These are phyloP conservation scores for Chrysanthemum makinoi DNA, from an alignment of 129 eudicot species.

Conservation along the genomic window DNA sequence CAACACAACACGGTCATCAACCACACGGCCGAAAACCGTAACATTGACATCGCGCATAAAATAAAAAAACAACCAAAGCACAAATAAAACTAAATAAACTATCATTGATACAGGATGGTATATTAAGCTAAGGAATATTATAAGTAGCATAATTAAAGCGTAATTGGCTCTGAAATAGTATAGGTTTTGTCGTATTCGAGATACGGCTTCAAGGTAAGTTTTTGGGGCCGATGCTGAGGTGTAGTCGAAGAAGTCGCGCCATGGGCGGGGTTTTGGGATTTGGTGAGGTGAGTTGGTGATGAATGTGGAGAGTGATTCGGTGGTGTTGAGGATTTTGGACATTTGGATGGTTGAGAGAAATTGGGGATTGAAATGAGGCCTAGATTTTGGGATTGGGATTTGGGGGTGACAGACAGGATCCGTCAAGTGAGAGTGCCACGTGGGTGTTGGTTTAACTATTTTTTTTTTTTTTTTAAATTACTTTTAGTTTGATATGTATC, in stretches of 20 bases:
- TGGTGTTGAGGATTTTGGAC: too few relatives aligned
- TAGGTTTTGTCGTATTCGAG: conserved; percentile 54
- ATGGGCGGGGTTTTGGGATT: conserved; percentile 61
- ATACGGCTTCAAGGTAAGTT: conserved; percentile 46
- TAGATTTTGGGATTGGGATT: too few relatives aligned
- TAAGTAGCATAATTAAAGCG: conserved; percentile 41
- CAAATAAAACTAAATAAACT: conserved; percentile 44
- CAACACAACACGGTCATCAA: conserved; percentile 64
- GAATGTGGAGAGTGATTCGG: too few relatives aligned
- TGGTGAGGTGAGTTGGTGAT: too few relatives aligned
- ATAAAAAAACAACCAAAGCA: conserved; percentile 56
- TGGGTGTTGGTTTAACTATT: too few relatives aligned
- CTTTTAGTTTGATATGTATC: too few relatives aligned
- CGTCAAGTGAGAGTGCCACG: too few relatives aligned
- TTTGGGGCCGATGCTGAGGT: conserved; percentile 46
- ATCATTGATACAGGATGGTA: conserved; percentile 77
- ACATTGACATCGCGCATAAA: conserved; percentile 47
- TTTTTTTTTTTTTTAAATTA: too few relatives aligned
- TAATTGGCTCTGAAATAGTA: conserved; percentile 61
- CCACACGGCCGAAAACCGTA: conserved; percentile 32
- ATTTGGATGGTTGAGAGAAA: too few relatives aligned
- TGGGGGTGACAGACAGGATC: too few relatives aligned
- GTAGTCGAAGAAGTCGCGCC: conserved; percentile 47
- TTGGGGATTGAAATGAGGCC: too few relatives aligned
- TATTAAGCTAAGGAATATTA: conserved; percentile 60